A percentile compares a stretch with the other conserved stretches of the same genome.
These are phyloP conservation scores for Meripilus lineatus DNA, from an alignment of 1,284 basidiomycete species.

Conservation along the genomic window DNA sequence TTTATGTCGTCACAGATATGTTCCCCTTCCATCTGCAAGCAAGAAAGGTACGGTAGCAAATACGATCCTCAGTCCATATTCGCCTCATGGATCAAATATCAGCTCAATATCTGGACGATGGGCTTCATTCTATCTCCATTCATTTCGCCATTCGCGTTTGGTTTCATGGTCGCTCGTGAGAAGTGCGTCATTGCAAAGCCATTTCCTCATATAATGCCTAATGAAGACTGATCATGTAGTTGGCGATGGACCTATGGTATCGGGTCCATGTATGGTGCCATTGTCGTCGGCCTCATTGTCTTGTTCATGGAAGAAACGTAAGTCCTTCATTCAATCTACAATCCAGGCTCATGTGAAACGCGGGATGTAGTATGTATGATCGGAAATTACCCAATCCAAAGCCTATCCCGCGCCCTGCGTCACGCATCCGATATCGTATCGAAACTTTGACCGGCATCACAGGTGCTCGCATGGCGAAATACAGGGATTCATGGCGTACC, in stretches of 20 bases:
- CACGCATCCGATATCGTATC: constrained; percentile 49
- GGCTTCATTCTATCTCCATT: constrained; percentile 66
- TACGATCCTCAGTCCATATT: neutral
- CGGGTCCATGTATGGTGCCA: constrained; percentile 51
- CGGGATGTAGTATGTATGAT: constrained; percentile 55
- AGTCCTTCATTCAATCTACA: constrained; percentile 13
- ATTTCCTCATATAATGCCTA: neutral
- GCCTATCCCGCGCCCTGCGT: constrained; percentile 30
- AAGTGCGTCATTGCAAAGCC: constrained; percentile 26
- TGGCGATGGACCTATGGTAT: constrained; percentile 75
- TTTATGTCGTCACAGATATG: constrained; percentile 63
- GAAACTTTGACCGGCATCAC: constrained; percentile 65
- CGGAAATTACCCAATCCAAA: constrained; percentile 49
- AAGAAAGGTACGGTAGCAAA: constrained; percentile 42
- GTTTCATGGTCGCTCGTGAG: constrained; percentile 60
- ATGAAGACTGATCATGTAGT: constrained; percentile 21
- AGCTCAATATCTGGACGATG: constrained; percentile 71
- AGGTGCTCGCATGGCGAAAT: constrained; percentile 56
- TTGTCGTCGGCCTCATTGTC: constrained; percentile 53
- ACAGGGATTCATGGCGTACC: constrained; percentile 51
- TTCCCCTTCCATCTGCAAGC: constrained; percentile 76
- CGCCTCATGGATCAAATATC: too few relatives aligned
- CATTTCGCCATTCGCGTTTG: constrained; percentile 64
- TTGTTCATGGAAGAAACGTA: constrained; percentile 66
- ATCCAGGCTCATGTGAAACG: neutral